Percentiles rank a stretch among this genome's conserved stretches.
Evolutionary conservation across 305 asterid species (phyloP).

Genomic region (Withania somnifera): DNA sequence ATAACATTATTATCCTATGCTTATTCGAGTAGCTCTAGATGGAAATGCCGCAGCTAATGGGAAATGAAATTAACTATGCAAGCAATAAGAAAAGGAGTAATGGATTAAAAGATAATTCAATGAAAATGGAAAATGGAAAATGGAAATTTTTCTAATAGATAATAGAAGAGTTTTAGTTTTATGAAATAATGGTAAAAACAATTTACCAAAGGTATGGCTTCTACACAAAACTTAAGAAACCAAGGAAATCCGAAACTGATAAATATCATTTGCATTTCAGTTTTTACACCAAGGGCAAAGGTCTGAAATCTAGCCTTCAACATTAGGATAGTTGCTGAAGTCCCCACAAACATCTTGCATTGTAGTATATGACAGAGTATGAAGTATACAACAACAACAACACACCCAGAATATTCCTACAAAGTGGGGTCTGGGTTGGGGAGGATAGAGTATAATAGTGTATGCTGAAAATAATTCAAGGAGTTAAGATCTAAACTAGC

Average conservation of each 20-base stretch:
- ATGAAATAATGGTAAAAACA: background rate
- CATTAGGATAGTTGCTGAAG: background rate
- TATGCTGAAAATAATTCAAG: background rate
- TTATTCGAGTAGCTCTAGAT: background rate
- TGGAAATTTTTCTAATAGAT: background rate
- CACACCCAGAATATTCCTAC: too few relatives aligned
- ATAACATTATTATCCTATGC: background rate
- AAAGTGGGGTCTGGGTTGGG: too few relatives aligned
- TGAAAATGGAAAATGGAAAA: background rate
- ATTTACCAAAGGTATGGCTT: background rate
- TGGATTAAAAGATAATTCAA: background rate
- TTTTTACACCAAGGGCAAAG: background rate
- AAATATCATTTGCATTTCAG: background rate
- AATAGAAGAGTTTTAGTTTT: background rate
- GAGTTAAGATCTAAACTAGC: background rate
- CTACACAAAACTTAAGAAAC: background rate
- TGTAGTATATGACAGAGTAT: background rate
- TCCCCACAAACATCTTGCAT: background rate
- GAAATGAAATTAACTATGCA: background rate
- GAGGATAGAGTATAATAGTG: too few relatives aligned
- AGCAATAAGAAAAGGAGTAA: background rate
- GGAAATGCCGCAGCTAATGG: background rate
- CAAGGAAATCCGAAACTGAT: background rate
- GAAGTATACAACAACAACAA: too few relatives aligned
- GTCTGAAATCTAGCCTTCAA: background rate